Evolutionary conservation across 352 stramenopile genomes (phyloP).

Genomic region (Pythium oligandrum): DNA sequence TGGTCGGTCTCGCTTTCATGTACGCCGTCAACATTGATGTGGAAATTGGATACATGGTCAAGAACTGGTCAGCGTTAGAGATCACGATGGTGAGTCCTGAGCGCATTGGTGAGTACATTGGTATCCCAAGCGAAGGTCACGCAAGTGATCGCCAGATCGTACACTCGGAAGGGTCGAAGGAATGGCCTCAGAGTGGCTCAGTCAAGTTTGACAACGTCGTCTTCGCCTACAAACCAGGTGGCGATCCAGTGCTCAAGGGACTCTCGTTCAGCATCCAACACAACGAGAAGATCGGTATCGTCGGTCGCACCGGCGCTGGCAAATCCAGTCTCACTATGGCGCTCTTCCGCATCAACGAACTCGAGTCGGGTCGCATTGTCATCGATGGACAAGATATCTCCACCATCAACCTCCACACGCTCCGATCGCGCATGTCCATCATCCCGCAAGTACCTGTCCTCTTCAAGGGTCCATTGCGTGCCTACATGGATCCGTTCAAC

Average conservation of each 20-base stretch:
- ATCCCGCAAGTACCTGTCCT: conserved; percentile 84
- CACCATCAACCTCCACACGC: conserved; percentile 18
- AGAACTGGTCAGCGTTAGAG: no score
- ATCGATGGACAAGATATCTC: conserved; percentile 39
- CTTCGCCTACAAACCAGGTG: conserved; percentile 69
- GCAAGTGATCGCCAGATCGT: conserved; percentile 2
- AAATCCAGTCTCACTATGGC: conserved; percentile 80
- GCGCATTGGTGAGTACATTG: conserved; percentile 42
- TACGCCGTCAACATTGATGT: no score
- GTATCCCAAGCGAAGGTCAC: conserved; percentile 23
- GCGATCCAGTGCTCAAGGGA: conserved; percentile 37
- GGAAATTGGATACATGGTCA: no score
- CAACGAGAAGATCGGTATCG: conserved; percentile 52
- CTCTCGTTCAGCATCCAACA: conserved; percentile 40
- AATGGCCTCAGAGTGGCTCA: conserved; percentile 68
- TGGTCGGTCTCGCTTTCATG: no score
- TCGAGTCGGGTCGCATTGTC: conserved; percentile 36
- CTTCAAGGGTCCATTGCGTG: no score
- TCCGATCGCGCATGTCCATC: conserved; percentile 33
- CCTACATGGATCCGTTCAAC: no score
- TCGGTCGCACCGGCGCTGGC: conserved; percentile 72
- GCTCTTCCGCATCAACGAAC: conserved; percentile 84
- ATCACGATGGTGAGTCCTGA: no score
- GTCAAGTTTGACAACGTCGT: conserved; percentile 78
- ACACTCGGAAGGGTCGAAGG: not conserved